Conservation (phyloP, 352 stramenopile species). For the Globisporangium solare region DNA sequence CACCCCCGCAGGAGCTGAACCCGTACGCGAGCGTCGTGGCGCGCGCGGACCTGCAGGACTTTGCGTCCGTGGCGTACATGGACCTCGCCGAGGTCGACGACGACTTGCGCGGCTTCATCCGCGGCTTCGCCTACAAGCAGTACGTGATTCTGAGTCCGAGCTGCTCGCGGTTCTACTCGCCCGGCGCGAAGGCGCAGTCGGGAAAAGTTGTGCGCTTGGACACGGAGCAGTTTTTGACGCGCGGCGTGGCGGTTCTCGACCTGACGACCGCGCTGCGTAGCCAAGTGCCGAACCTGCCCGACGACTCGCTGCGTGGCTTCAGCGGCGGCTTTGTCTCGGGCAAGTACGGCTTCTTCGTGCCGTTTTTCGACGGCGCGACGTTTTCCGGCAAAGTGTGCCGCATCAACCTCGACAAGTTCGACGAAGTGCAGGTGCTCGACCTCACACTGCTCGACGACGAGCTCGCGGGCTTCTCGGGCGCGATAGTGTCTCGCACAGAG, state of each 20-base stretch:
- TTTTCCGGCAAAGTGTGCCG: conserved; percentile 75
- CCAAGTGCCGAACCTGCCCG: conserved; percentile 62
- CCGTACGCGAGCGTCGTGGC: conserved; percentile 62
- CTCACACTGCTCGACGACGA: conserved; percentile 40
- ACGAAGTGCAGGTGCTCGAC: conserved; percentile 73
- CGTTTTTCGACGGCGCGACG: conserved; percentile 58
- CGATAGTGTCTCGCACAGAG: conserved; percentile 43
- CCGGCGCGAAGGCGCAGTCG: conserved; percentile 26
- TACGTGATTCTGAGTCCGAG: conserved; percentile 69
- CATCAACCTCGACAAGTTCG: conserved; percentile 75
- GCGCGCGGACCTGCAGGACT: conserved; percentile 59
- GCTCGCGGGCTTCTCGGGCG: conserved; percentile 48
- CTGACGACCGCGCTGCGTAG: conserved; percentile 44
- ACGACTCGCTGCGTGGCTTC: conserved; percentile 64
- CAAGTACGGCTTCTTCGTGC: conserved; percentile 80
- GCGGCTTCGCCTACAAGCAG: conserved; percentile 69
- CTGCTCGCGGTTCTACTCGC: conserved; percentile 27
- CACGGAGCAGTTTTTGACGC: conserved; percentile 51
- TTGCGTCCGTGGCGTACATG: conserved; percentile 41
- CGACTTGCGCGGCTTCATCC: conserved; percentile 59
- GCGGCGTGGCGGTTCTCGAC: conserved; percentile 50
- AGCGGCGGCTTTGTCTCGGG: conserved; percentile 57
- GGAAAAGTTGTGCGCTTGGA: conserved; percentile 74
- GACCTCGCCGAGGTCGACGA: conserved; percentile 43
- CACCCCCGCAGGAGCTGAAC: conserved; percentile 30